Percentiles rank a stretch among this genome's conserved stretches.
These are phyloP conservation scores for Starmerella khaoyaiensis DNA, from an alignment of 805 yeast genomes.

Conservation along the genomic window DNA sequence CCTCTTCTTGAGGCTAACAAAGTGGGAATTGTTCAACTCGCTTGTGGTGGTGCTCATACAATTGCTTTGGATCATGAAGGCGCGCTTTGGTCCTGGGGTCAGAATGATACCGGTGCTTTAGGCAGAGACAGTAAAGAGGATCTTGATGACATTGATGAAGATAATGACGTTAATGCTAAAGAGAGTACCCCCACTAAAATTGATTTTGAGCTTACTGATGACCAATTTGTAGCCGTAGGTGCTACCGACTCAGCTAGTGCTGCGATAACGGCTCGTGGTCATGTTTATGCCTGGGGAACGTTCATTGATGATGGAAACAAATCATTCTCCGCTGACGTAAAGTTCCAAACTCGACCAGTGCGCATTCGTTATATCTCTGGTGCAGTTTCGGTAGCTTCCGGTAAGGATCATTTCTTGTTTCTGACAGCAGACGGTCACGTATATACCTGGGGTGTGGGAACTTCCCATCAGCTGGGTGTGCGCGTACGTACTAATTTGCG, in stretches of 20 bases:
- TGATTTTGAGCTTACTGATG: conserved; percentile 48
- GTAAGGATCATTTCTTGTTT: conserved; percentile 84
- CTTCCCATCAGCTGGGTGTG: conserved; percentile 83
- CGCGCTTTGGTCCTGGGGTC: conserved; percentile 96
- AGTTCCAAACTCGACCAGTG: conserved; percentile 54
- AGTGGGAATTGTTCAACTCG: conserved; percentile 66
- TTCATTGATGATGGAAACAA: conserved; percentile 75
- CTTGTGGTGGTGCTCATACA: conserved; percentile 94
- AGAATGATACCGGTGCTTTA: conserved; percentile 79
- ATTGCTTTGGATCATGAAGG: conserved; percentile 67
- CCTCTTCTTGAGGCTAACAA: conserved; percentile 53
- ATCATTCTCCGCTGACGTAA: conserved; percentile 58
- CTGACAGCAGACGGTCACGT: conserved; percentile 75
- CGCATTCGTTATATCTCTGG: conserved; percentile 49
- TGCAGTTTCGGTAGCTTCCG: conserved; percentile 73
- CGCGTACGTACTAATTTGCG: conserved; percentile 35
- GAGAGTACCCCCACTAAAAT: conserved; percentile 85
- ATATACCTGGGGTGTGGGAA: conserved; percentile 96
- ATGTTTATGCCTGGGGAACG: conserved; percentile 95
- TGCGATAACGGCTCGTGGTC: conserved; percentile 64
- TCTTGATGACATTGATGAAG: conserved; percentile 48
- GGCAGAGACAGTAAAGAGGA: conserved; percentile 74
- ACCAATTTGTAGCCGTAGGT: conserved; percentile 57
- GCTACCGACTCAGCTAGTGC: conserved; percentile 91
- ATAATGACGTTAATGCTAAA: conserved; percentile 73